These are phyloP conservation scores for Phytophthora palmivora DNA, from an alignment of 352 stramenopile species.

Conservation along the genomic window DNA sequence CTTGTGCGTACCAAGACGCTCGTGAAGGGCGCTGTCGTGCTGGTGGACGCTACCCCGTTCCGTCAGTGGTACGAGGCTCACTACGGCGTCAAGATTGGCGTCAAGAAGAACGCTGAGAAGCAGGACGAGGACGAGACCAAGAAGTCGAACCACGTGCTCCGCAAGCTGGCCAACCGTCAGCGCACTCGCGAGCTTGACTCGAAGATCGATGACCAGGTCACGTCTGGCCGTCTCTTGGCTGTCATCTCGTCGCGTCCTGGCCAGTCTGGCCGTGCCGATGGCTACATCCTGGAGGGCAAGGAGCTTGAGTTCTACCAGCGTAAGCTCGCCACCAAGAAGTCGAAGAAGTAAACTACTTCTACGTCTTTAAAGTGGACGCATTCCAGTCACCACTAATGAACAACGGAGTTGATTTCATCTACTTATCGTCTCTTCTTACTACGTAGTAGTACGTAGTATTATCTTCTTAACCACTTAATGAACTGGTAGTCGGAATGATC, in stretches of 20 bases:
- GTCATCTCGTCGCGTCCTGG: slow-evolving; percentile 98
- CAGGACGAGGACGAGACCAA: slow-evolving; percentile 89
- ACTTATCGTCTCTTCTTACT: slow-evolving; percentile 1
- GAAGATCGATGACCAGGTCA: slow-evolving; percentile 98
- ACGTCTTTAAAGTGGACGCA: slow-evolving; percentile 18
- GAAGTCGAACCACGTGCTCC: slow-evolving; percentile 93
- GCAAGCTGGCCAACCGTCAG: slow-evolving; percentile 95
- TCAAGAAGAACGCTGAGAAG: slow-evolving; percentile 90
- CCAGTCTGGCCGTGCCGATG: slow-evolving; percentile 98
- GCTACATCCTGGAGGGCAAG: slow-evolving; percentile 99
- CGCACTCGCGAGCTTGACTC: slow-evolving; percentile 93
- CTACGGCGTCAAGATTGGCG: slow-evolving; percentile 95
- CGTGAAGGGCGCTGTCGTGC: slow-evolving; percentile 98
- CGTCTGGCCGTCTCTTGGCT: slow-evolving; percentile 95
- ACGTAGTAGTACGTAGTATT: no score
- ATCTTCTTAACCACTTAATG: no score
- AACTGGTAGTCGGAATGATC: no score
- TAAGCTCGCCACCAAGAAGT: slow-evolving; percentile 99
- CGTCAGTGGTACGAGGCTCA: slow-evolving; percentile 99
- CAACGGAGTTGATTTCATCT: slow-evolving; percentile 59
- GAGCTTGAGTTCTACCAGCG: slow-evolving; percentile 99
- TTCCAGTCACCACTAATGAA: slow-evolving; percentile 40
- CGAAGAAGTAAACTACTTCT: slow-evolving; percentile 91
- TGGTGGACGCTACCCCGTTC: slow-evolving; percentile 99
- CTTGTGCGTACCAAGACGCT: slow-evolving; percentile 99